Conservation (phyloP, 192 early-diverging fungal species). For the Glomus cerebriforme region DNA sequence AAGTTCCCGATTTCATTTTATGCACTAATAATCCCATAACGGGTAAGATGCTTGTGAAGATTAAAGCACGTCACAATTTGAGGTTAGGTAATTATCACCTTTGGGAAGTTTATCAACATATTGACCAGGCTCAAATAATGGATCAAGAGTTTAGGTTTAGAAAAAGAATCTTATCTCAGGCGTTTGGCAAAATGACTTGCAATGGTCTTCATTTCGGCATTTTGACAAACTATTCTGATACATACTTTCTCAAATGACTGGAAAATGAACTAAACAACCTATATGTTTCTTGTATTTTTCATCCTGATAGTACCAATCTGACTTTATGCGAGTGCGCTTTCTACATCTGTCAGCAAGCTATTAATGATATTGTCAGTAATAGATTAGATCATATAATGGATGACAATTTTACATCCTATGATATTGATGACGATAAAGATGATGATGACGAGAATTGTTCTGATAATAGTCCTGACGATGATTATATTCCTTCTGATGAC, state of each 20-base stretch:
- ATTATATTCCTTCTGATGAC: not conserved
- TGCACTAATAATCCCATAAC: not conserved
- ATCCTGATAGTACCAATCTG: not conserved
- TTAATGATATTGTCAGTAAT: slow-evolving; percentile 10
- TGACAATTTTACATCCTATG: not conserved
- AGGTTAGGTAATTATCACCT: not conserved
- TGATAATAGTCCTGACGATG: not conserved
- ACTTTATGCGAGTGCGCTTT: slow-evolving; percentile 20
- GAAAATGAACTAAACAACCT: not conserved
- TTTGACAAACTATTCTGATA: slow-evolving; percentile 11
- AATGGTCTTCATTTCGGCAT: slow-evolving; percentile 14
- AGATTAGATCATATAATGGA: not conserved
- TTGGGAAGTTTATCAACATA: slow-evolving; percentile 15
- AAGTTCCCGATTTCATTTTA: slow-evolving; percentile 3
- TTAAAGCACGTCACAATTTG: slow-evolving; percentile 8
- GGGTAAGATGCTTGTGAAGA: slow-evolving; percentile 3
- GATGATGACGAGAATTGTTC: not conserved
- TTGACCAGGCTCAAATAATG: not conserved
- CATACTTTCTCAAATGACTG: slow-evolving; percentile 12
- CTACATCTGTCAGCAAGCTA: not conserved
- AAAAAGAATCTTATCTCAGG: slow-evolving; percentile 13
- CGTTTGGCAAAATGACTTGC: slow-evolving; percentile 8
- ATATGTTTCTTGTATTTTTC: slow-evolving; percentile 21
- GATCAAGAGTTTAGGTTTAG: not conserved
- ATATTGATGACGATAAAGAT: not conserved